Base-by-base conservation (phyloP, 2,329 filamentous ascomycete species). In the Aphanoascus verrucosus region DNA sequence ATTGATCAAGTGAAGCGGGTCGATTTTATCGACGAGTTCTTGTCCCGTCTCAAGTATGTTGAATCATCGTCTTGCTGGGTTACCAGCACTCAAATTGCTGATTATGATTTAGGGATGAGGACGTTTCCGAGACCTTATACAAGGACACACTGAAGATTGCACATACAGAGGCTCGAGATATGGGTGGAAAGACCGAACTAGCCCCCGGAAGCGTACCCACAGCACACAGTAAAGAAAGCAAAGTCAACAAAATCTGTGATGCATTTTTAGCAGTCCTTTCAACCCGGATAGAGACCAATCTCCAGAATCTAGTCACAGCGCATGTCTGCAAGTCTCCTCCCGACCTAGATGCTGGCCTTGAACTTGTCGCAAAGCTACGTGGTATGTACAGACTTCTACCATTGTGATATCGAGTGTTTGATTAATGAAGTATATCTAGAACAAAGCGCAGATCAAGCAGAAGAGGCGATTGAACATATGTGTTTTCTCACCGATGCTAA, bases 401-500 rank as follows among this genome's bases (percentile, higher is more conserved):
- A 28, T n/a, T 31, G 5, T 35, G 17, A 3, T n/a, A 43, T 7
- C 43, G 4, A 44, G 51, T 12, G 35, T 20, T n/a, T 53, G 38
- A 47, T 61, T 65, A 49, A 64, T 42, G 35, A 14, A 2, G 19
- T 49, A 44, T 40, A 32, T 32, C 15, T 47, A 71, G 77, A 79
- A 53, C 78, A 84, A 59, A 80, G 85, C 48, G 74, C 81, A 41
- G 78, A 82, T 50, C 77, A 90, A 59, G 88, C 88, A 0, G 91
- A 97, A 60, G 85, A 84, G 67, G 91, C 91, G 0, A 85, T 96
- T 19, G 89, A 96, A 65, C 93, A 98, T 64, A 96, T 98, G 56
- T 97, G 89, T 75, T 98, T 98, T 75, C 78, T 98, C 41, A 88
- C 90, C 0, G 93, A 98, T 68, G 85, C 94, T 44, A 94, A 96